phyloP scores from a whole-genome alignment of 2,329 filamentous ascomycete genomes.

The Aspergillus pseudotamarii region DNA sequence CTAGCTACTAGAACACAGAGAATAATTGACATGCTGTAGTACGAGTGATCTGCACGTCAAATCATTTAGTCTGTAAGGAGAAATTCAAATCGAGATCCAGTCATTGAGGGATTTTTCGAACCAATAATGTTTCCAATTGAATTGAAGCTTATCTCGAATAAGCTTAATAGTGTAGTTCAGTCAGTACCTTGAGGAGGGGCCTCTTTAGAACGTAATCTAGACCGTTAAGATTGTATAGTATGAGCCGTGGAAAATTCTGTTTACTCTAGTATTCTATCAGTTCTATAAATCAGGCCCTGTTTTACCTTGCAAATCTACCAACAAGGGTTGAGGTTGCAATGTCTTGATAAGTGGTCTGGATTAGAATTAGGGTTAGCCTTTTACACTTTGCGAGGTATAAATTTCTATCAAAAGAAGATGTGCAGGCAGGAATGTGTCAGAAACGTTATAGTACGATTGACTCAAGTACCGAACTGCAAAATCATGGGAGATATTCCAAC shows the following conservation, averaged over 20 bases:
- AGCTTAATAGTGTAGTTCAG: not conserved
- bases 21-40: not conserved
- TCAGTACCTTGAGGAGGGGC: not conserved
- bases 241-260: not conserved
- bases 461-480: not conserved
- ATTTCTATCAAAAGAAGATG: not conserved
- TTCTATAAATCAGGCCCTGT: not conserved
- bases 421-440: not conserved
- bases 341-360: not conserved
- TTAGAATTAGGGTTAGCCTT: not conserved
- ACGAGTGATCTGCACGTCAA: not conserved
- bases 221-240: not conserved
- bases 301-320: not conserved
- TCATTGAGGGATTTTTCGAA: not conserved
- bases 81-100: not conserved
- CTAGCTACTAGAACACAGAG: not conserved
- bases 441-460: not conserved
- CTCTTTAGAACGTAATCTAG: not conserved
- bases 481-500: not conserved
- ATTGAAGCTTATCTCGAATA: not conserved
- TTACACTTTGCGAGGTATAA: not conserved
- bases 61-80: not conserved
- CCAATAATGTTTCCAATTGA: not conserved
- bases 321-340: not conserved
- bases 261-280: not conserved